Conservation (phyloP, 495 filamentous ascomycete species). For the Amphirosellinia nigrospora region DNA sequence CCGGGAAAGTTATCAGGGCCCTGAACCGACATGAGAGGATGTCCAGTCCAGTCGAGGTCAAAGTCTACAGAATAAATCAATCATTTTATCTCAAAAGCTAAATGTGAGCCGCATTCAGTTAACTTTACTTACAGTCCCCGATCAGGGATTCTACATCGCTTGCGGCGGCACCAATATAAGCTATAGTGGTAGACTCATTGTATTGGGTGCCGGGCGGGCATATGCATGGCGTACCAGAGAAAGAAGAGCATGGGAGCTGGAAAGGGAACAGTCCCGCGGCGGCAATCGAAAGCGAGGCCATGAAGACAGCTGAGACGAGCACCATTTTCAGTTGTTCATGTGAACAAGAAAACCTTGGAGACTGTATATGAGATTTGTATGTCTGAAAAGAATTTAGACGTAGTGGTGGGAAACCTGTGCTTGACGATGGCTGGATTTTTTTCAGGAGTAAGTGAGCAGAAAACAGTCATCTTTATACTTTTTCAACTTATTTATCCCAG, state of each 20-base stretch:
- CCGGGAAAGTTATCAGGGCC: conserved; percentile 13
- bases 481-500: too few relatives aligned
- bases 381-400: too few relatives aligned
- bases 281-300: neutral
- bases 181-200: conserved; percentile 4
- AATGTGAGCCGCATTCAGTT: neutral
- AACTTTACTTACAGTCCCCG: conserved; percentile 19
- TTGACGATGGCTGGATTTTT: neutral
- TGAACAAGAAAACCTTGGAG: neutral
- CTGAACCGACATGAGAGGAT: neutral
- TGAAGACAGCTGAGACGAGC: conserved; percentile 2
- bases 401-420: neutral
- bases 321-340: conserved; percentile 5
- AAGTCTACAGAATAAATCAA: neutral
- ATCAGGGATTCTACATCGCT: neutral
- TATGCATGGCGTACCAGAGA: conserved; percentile 14
- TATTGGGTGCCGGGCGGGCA: conserved; percentile 15
- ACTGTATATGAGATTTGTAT: neutral
- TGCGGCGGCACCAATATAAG: conserved; percentile 16
- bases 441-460: neutral
- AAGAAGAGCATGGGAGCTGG: conserved; percentile 3
- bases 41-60: neutral
- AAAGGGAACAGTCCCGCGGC: neutral
- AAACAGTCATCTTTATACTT: neutral
- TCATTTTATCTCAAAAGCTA: neutral